A percentile compares a stretch with the other conserved stretches of the same genome.
Conservation (phyloP, 75 land plant species). For the Pinus albicaulis region DNA sequence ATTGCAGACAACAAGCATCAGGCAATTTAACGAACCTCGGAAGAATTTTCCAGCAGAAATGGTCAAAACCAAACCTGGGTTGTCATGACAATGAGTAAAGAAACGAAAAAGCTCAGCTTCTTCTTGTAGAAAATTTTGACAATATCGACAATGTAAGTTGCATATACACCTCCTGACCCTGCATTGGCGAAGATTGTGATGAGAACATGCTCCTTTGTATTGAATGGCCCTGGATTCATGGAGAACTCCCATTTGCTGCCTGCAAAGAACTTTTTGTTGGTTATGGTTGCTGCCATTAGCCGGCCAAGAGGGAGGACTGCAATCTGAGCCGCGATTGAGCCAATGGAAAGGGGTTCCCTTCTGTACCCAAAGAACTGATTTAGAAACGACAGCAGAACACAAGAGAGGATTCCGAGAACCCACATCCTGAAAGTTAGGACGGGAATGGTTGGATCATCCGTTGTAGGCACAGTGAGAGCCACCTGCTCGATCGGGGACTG, state of each 20-base stretch:
- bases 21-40: no score
- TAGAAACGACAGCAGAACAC: constrained; percentile 53
- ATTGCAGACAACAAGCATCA: background rate
- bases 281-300: constrained; percentile 40
- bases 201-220: constrained; percentile 59
- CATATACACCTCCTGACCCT: constrained; percentile 49
- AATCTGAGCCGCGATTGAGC: constrained; percentile 42
- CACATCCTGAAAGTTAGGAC: constrained; percentile 32
- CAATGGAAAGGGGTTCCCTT: constrained; percentile 52
- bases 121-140: constrained; percentile 52
- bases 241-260: constrained; percentile 19
- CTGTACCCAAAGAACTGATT: constrained; percentile 71
- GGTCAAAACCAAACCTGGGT: constrained; percentile 31
- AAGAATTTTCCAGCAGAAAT: background rate
- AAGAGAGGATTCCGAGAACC: constrained; percentile 61
- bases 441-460: no score
- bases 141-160: constrained; percentile 39
- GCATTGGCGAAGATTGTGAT: constrained; percentile 64
- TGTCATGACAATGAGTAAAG: constrained; percentile 39
- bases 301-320: constrained; percentile 38
- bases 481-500: constrained; percentile 50
- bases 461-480: constrained; percentile 44
- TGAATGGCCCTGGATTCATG: constrained; percentile 62
- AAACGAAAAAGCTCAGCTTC: constrained; percentile 26
- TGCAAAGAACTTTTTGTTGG: constrained; percentile 10